Base-by-base conservation (phyloP, 2,329 filamentous ascomycete species). In the Chrysoporthe austroafricana region DNA sequence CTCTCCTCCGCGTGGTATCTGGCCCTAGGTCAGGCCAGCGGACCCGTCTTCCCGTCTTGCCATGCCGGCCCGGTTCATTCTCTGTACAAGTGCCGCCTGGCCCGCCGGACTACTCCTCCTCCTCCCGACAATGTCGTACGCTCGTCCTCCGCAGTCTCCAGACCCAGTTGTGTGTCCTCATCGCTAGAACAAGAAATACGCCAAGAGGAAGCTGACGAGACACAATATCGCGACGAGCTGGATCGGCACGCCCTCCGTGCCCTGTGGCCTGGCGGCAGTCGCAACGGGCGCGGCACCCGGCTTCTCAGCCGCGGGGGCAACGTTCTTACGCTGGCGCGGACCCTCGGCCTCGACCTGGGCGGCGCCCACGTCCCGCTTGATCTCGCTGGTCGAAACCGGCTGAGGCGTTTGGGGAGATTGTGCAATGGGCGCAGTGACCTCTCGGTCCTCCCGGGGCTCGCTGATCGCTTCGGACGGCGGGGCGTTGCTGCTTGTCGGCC, bases 161-260 rank as follows among this genome's bases (percentile, higher is more conserved):
- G 42, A 9, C 26, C 42, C 14, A 46, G 21, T 34, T 26, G 16
- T 60, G 16, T 60, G 16, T 43, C 54, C 64, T 62, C 58, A 58
- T 50, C 43, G 39, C 67, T 89, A 99, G 81, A 99, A 99, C 84
- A 99, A 94, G 79, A 98, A 88, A 81, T 97, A 99, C 66, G 94
- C 96, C 73, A 98, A 86, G 76, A 99, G 81, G 83, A 99, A 99
- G 83, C 93, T 94, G 71, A 97, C 74, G 74, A 99, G 83, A 77
- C 94, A 97, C 56, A 99, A 83, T 32, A 88, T 83, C 32, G 96
- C 95, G 57, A 92, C 92, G 70, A 95, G 87, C 78, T 95, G 91
- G 62, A 99, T 88, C 0, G 96, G 90, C 3, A 99, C 95, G 32
- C 96, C 95, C 73, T 94, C 89, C 72, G 80, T 89, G 77, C 78